phyloP scores from a whole-genome alignment of 371 early-diverging fungal genomes.

The Mortierella sp. region DNA sequence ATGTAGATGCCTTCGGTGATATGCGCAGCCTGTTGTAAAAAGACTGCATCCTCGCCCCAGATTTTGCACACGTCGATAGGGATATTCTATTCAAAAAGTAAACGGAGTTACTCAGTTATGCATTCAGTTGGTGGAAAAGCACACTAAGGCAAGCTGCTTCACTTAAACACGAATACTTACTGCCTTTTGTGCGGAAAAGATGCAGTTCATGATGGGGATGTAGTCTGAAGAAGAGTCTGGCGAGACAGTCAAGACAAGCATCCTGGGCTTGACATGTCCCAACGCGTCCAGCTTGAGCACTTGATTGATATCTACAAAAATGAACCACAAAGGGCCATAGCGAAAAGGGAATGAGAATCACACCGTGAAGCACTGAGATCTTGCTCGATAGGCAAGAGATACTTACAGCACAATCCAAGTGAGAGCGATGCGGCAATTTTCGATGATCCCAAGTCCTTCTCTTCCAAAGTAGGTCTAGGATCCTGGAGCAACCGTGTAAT shows the following conservation, averaged over 20 bases:
- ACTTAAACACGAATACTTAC: slow-evolving; percentile 58
- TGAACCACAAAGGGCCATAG: slow-evolving; percentile 7
- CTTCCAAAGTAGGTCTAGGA: slow-evolving; percentile 59
- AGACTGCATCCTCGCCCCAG: slow-evolving; percentile 83
- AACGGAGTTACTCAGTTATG: no score
- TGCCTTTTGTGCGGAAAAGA: slow-evolving; percentile 94
- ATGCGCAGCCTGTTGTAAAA: slow-evolving; percentile 93
- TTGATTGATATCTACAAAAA: slow-evolving; percentile 74
- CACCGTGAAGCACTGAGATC: background rate
- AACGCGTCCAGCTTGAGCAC: slow-evolving; percentile 68
- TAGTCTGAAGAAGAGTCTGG: slow-evolving; percentile 91
- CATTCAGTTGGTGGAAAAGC: slow-evolving; percentile 16
- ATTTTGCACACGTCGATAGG: slow-evolving; percentile 93
- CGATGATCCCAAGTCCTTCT: slow-evolving; percentile 61
- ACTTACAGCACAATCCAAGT: slow-evolving; percentile 46
- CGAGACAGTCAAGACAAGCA: slow-evolving; percentile 88
- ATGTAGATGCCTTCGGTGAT: slow-evolving; percentile 92
- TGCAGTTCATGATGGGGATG: slow-evolving; percentile 96
- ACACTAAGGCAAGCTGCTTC: background rate
- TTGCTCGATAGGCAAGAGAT: background rate
- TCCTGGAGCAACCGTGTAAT: slow-evolving; percentile 62
- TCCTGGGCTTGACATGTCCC: slow-evolving; percentile 81
- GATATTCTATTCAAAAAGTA: slow-evolving; percentile 66
- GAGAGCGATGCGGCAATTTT: slow-evolving; percentile 47
- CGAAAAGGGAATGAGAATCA: background rate